A percentile compares a stretch with the other conserved stretches of the same genome.
Conservation (phyloP, 202 grass and related monocot species). For the Miscanthus sacchariflorus region DNA sequence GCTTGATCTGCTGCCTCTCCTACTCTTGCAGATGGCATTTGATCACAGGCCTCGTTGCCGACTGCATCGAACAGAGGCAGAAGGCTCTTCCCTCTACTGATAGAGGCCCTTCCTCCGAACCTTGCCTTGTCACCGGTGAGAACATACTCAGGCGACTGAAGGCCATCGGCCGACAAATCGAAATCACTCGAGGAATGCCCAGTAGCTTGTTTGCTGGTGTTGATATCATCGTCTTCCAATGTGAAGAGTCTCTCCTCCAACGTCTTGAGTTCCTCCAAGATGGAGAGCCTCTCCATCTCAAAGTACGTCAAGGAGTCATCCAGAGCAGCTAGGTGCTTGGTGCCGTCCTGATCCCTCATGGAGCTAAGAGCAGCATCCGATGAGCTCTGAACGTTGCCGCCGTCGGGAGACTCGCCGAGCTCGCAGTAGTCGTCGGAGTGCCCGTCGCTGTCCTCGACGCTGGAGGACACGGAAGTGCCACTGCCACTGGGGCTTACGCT, state of each 20-base stretch:
- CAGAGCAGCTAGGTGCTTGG: slow-evolving; percentile 43
- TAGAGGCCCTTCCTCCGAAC: slow-evolving; percentile 44
- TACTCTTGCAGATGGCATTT: neutral
- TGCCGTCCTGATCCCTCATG: slow-evolving; percentile 31
- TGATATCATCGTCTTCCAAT: slow-evolving; percentile 71
- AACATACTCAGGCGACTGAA: slow-evolving; percentile 36
- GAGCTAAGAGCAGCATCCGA: slow-evolving; percentile 49
- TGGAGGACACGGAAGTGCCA: slow-evolving; percentile 66
- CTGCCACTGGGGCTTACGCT: slow-evolving; percentile 29
- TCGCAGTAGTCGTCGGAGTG: slow-evolving; percentile 61
- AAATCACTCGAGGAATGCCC: slow-evolving; percentile 44
- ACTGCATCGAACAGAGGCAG: slow-evolving; percentile 83
- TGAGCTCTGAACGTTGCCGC: slow-evolving; percentile 48
- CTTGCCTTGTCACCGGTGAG: slow-evolving; percentile 42
- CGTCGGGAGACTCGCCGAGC: slow-evolving; percentile 55
- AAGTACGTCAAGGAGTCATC: slow-evolving; percentile 86
- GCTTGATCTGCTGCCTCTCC: slow-evolving; percentile 23
- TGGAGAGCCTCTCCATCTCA: slow-evolving; percentile 90
- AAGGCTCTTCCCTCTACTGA: slow-evolving; percentile 74
- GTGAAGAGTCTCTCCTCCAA: slow-evolving; percentile 87
- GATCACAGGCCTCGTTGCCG: slow-evolving; percentile 44
- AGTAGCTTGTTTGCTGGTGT: slow-evolving; percentile 30
- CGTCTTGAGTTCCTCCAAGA: slow-evolving; percentile 89
- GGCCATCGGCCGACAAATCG: slow-evolving; percentile 40
- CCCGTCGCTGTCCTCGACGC: slow-evolving; percentile 50